Evolutionary conservation across 2,329 filamentous ascomycete species (phyloP), one percentile per base, ranked within the genome.

Genomic region (Xylariaceae sp.): DNA sequence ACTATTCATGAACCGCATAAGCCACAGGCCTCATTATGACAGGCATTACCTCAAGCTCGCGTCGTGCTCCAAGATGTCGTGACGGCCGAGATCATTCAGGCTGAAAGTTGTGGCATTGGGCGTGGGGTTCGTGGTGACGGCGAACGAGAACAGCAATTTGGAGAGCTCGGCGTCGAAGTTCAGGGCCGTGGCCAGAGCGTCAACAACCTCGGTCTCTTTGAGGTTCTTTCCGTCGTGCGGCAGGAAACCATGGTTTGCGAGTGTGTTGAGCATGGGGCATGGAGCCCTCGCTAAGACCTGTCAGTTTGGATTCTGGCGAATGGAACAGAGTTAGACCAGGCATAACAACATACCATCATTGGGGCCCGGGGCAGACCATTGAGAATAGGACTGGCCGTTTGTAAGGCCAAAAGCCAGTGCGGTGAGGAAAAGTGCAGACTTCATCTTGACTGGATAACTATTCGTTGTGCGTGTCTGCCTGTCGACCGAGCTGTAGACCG

Each of bases 261-360:
- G 55, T 0, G 71, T 67, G 51, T 76, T 76, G 46, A 75, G 56
- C 64, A 73, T 72, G 1, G 73, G 71, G 43, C 72, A 76, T 18
- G 72, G 71, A 1, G 64, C 63, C 13, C 65, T 60, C 16, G 64
- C 62, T 67, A 19, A 34, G 8, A 13, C 13, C 15, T n/a, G 30
- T 32, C 13, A 32, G 30, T 13, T 17, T 32, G 12, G 30, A 9
- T 32, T 17, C 16, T 32, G 6, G 15, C 26, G n/a, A 29, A 9
- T 9, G 9, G n/a, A 29, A 9, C 26, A 29, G 26, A 9, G n/a
- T n/a, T n/a, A 29, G 26, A 29, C n/a, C n/a, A n/a, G n/a, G n/a
- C n/a, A n/a, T n/a, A n/a, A n/a, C n/a, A n/a, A 6, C 22, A 26
- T 26, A 26, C 22, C 22, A 11, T 26, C 22, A 26, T 26, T 11